Evolutionary conservation across 495 filamentous ascomycete genomes (phyloP).

Genomic region (Talaromyces thailandensis): DNA sequence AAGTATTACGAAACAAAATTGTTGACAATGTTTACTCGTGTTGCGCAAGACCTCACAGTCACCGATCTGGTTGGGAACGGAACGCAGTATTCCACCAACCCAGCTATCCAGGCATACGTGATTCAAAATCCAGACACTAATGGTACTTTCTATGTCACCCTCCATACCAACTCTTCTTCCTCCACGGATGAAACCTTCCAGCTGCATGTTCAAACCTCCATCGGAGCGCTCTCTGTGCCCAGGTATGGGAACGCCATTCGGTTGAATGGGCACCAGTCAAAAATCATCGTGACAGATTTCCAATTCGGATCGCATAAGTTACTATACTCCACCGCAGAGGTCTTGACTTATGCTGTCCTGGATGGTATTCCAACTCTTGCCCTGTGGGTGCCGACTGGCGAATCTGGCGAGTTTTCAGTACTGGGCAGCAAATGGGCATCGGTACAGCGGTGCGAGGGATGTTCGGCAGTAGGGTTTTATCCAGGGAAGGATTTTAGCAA

Average conservation of each 20-base stretch:
- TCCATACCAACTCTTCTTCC: background rate
- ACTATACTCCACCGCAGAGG: background rate
- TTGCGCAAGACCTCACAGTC: constrained; percentile 1
- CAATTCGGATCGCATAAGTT: background rate
- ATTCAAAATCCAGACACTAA: background rate
- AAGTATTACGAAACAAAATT: constrained; percentile 57
- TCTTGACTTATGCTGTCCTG: background rate
- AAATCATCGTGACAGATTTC: background rate
- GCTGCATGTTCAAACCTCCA: background rate
- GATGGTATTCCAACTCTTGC: background rate
- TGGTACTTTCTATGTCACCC: background rate
- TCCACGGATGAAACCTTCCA: background rate
- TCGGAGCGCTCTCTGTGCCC: background rate
- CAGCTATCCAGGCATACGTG: background rate
- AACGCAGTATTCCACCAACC: background rate
- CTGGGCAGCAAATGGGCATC: background rate
- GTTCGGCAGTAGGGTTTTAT: background rate
- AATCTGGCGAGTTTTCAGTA: background rate
- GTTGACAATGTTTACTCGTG: constrained; percentile 44
- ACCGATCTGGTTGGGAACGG: background rate
- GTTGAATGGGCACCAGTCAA: background rate
- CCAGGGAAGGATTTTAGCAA: background rate
- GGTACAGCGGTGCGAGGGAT: background rate
- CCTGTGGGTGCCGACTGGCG: background rate
- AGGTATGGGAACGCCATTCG: background rate